Conservation (phyloP, 257 asterid species). For the Anisodus acutangulus region DNA sequence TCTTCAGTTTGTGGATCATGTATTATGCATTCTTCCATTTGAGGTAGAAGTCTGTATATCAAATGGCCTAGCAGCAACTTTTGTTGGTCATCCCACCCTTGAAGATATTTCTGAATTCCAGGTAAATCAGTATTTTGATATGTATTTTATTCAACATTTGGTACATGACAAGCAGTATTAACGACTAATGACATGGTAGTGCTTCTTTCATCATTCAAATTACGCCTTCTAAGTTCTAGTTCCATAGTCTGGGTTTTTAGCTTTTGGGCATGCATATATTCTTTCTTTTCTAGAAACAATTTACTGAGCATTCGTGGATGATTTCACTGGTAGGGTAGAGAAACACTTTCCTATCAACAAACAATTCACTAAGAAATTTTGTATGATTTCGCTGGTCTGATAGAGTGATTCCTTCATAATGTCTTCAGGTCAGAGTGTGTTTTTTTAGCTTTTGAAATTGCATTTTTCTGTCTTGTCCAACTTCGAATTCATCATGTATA, state of each 20-base stretch:
- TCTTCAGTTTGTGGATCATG: slow-evolving; percentile 74
- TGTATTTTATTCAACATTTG: slow-evolving; percentile 7
- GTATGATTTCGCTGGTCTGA: background rate
- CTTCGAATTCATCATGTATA: background rate
- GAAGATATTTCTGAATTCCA: slow-evolving; percentile 74
- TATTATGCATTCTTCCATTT: slow-evolving; percentile 93
- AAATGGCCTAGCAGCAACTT: slow-evolving; percentile 81
- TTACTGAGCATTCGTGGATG: background rate
- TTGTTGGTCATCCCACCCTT: slow-evolving; percentile 93
- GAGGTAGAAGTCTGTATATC: slow-evolving; percentile 75
- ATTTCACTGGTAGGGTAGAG: background rate
- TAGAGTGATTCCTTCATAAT: background rate
- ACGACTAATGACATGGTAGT: background rate
- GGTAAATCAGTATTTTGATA: slow-evolving; percentile 41
- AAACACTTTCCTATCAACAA: background rate
- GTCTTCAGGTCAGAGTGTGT: background rate
- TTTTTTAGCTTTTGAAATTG: background rate
- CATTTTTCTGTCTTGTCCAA: background rate
- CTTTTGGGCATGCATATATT: slow-evolving; percentile 2
- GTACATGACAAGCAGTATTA: background rate
- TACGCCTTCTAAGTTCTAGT: background rate
- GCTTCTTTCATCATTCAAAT: background rate
- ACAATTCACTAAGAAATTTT: background rate
- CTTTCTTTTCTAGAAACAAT: slow-evolving; percentile 7
- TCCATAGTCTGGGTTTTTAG: background rate